These are phyloP conservation scores for Daphne laureola DNA, from an alignment of 441 rosid species.

Conservation along the genomic window DNA sequence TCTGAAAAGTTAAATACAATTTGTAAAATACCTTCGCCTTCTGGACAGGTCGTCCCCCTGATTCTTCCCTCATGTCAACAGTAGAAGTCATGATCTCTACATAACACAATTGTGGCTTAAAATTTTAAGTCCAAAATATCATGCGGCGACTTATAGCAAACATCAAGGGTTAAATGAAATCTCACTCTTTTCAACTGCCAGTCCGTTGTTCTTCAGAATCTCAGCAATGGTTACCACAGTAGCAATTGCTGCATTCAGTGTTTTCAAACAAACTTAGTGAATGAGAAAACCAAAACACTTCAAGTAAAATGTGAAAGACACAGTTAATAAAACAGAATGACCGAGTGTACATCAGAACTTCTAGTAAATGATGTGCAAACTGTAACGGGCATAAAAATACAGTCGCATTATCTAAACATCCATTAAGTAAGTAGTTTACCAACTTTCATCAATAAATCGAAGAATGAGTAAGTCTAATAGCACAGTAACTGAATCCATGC, in stretches of 20 bases:
- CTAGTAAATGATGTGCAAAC: too few relatives aligned
- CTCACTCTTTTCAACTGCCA: slow-evolving; percentile 75
- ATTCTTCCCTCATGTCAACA: slow-evolving; percentile 66
- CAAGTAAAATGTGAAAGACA: not conserved
- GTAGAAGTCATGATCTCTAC: slow-evolving; percentile 66
- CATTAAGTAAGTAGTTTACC: too few relatives aligned
- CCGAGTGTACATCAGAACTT: too few relatives aligned
- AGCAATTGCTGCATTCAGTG: slow-evolving; percentile 44
- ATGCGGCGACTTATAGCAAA: not conserved
- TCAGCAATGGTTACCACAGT: slow-evolving; percentile 75
- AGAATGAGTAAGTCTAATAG: too few relatives aligned
- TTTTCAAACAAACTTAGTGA: not conserved
- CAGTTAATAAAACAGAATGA: too few relatives aligned
- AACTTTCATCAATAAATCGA: too few relatives aligned
- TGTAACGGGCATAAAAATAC: too few relatives aligned
- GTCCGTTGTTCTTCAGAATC: slow-evolving; percentile 70
- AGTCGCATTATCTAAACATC: too few relatives aligned
- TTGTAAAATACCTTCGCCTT: slow-evolving; percentile 51
- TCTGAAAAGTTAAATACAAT: too few relatives aligned
- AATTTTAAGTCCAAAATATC: slow-evolving; percentile 7
- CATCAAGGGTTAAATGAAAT: not conserved
- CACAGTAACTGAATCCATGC: too few relatives aligned
- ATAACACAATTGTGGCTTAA: not conserved
- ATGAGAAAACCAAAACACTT: not conserved
- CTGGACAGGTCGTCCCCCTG: slow-evolving; percentile 65